Base-by-base conservation (phyloP, 2,329 filamentous ascomycete genomes). In the Aschersonia sp. region DNA sequence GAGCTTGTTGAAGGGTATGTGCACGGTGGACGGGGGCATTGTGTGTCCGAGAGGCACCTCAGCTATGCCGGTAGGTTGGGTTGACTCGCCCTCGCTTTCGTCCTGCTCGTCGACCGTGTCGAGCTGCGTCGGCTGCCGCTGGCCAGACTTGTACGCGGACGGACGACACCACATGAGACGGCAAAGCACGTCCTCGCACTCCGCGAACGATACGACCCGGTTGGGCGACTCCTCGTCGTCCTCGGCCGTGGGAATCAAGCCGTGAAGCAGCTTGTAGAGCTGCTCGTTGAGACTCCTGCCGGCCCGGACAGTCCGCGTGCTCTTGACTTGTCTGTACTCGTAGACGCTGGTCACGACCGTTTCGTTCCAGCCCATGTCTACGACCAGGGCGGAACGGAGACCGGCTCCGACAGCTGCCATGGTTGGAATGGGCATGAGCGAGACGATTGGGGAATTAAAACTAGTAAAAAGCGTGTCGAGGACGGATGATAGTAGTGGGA, bases 351-450 rank as follows among this genome's bases (percentile, higher is more conserved):
- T 94, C 29, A 94, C 78, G 0, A 83, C 76, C 0, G 89, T 94
- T 63, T 97, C 92, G 42, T 81, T 75, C 92, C 92, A 98, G 42
- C 90, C 92, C 51, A 98, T 74, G 58, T 98, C 88, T 39, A 98
- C 72, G 0, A 97, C 79, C 42, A 98, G 64, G 1, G 83, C 87
- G n/a, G 86, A 87, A 11, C 92, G 80, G 41, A 94, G 69, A 1
- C 92, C 92, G 5, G 89, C 88, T 6, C 83, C 84, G 4, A 89
- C 76, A 6, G 83, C 72, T 2, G 80, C 72, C 64, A 92, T 82
- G 22, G 87, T 75, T 0, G 90, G 79, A 0, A 79, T 76, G 1
- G 88, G 87, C 58, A 96, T 69, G 42, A 98, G 72, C 2, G 87
- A 89, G 53, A 97, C 76, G 29, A 78, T 82, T 0, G 89, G 85